phyloP scores from a whole-genome alignment of 2,329 filamentous ascomycete species.

The Calonectria pteridis region DNA sequence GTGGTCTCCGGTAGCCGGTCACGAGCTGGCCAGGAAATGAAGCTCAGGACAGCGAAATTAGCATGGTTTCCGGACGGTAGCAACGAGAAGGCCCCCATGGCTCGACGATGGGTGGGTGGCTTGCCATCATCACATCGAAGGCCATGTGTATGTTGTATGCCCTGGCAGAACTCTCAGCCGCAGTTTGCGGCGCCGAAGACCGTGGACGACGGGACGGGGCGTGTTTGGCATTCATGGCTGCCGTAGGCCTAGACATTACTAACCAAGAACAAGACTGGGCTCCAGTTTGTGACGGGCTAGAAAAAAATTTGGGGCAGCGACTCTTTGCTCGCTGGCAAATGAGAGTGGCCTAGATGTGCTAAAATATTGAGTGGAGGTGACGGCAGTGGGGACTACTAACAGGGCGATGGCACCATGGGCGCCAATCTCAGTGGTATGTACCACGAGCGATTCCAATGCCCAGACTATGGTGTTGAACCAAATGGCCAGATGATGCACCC shows the following conservation, averaged over 20 bases:
- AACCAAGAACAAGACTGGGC: slow-evolving; percentile 27
- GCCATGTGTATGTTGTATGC: not conserved
- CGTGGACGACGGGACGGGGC: slow-evolving; percentile 37
- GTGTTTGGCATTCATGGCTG: slow-evolving; percentile 36
- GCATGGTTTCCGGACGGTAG: slow-evolving; percentile 24
- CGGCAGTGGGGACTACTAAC: slow-evolving; percentile 14
- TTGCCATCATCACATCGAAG: slow-evolving; percentile 39
- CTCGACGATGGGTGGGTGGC: slow-evolving; percentile 33
- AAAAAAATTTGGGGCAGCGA: slow-evolving; percentile 12
- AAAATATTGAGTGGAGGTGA: slow-evolving; percentile 12
- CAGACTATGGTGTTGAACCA: slow-evolving; percentile 13
- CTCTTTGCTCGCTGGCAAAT: slow-evolving; percentile 24
- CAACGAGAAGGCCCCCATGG: slow-evolving; percentile 19
- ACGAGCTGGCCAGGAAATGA: slow-evolving; percentile 43
- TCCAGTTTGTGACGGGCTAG: slow-evolving; percentile 27
- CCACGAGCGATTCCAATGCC: slow-evolving; percentile 26
- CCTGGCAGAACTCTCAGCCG: slow-evolving; percentile 28
- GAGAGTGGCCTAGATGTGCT: slow-evolving; percentile 13
- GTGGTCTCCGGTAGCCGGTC: slow-evolving; percentile 28
- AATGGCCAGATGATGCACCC: slow-evolving; percentile 14
- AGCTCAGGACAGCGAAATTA: slow-evolving; percentile 43
- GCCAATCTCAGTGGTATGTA: slow-evolving; percentile 29
- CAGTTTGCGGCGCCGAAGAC: slow-evolving; percentile 26
- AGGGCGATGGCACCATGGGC: slow-evolving; percentile 22
- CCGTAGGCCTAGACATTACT: slow-evolving; percentile 23